Percentiles rank a stretch among this genome's conserved stretches.
Evolutionary conservation across 768 basidiomycete species (phyloP).

Genomic region (Suillus sp.): DNA sequence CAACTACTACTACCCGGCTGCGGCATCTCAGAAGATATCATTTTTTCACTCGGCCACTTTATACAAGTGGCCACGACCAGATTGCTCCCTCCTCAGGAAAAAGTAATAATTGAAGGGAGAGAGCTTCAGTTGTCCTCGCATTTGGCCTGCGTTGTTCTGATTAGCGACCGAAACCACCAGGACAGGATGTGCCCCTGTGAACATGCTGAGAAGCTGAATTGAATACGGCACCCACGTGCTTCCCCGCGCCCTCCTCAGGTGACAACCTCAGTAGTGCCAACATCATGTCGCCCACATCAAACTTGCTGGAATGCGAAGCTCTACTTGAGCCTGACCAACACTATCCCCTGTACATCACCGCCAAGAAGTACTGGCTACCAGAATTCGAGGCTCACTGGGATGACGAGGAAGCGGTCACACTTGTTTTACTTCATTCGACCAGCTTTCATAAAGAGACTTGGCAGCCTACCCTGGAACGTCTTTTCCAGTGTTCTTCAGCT

Average conservation of each 20-base stretch:
- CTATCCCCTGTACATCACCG: conserved; percentile 54
- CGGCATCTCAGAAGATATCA: neutral
- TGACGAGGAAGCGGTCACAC: conserved; percentile 50
- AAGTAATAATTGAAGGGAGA: neutral
- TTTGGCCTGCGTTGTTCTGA: neutral
- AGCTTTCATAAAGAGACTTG: conserved; percentile 78
- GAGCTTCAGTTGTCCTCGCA: neutral
- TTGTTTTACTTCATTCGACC: conserved; percentile 67
- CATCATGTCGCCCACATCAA: conserved; percentile 1
- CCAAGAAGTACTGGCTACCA: conserved; percentile 57
- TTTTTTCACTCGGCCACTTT: neutral
- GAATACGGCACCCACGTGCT: conserved; percentile 1
- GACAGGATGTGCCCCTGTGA: neutral
- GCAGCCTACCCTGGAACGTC: conserved; percentile 57
- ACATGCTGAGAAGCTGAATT: neutral
- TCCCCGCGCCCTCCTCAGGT: neutral
- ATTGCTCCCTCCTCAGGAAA: neutral
- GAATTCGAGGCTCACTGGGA: conserved; percentile 38
- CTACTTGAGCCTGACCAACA: conserved; percentile 40
- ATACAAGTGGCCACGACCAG: neutral
- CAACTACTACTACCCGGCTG: too few relatives aligned
- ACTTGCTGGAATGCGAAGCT: conserved; percentile 28
- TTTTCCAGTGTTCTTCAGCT: conserved; percentile 41
- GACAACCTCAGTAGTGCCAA: neutral
- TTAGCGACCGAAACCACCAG: neutral